Evolutionary conservation across 1,139 yeast species (phyloP).

Genomic region (Meyerozyma sp.): DNA sequence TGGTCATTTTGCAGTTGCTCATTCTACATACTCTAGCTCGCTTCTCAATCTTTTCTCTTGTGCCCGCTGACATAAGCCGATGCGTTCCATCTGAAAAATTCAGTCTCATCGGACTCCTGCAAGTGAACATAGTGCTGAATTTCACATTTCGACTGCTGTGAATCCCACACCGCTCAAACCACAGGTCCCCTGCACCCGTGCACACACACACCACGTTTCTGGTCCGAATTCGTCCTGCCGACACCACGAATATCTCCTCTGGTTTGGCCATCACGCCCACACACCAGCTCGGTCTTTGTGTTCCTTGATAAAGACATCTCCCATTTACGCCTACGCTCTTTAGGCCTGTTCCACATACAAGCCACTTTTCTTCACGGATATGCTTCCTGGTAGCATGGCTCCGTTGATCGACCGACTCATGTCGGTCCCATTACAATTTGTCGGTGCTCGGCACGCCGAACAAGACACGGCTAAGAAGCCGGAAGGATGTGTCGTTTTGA

Average conservation of each 20-base stretch:
- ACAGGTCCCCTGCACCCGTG: too few species aligned
- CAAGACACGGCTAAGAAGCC: conserved; percentile 24
- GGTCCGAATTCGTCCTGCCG: too few species aligned
- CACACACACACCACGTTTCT: too few species aligned
- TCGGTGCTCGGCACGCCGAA: conserved; percentile 44
- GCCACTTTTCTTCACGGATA: not conserved
- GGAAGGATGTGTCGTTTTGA: conserved; percentile 38
- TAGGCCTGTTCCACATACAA: not conserved
- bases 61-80: not conserved
- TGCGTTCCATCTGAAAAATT: not conserved
- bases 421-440: conserved; percentile 55
- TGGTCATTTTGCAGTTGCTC: not conserved
- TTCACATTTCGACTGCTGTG: not conserved
- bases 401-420: conserved; percentile 55
- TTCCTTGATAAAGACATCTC: not conserved
- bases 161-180: not conserved
- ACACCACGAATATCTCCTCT: too few species aligned
- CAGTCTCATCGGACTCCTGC: not conserved
- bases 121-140: not conserved
- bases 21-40: not conserved
- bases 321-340: not conserved
- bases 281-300: not conserved
- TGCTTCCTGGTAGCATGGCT: conserved; percentile 1
- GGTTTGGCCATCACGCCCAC: not conserved
- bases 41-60: too few species aligned